These are phyloP conservation scores for Aspergillus fijiensis DNA, from an alignment of 2,329 filamentous ascomycete species.

Conservation along the genomic window DNA sequence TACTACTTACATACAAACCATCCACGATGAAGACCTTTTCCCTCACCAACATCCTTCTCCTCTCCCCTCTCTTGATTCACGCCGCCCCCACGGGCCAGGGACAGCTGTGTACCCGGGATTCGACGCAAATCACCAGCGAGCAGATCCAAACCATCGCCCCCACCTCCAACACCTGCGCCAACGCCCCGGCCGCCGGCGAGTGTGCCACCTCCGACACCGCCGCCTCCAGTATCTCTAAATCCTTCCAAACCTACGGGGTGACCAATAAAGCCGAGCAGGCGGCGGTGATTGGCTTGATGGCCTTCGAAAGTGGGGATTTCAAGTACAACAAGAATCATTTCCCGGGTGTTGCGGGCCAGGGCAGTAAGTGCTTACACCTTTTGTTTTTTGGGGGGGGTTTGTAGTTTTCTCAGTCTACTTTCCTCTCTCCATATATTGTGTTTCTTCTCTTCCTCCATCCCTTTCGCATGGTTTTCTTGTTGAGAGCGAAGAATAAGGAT, in stretches of 20 bases:
- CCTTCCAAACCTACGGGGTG: slow-evolving; percentile 60
- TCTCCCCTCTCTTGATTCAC: slow-evolving; percentile 18
- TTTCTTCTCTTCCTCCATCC: neutral
- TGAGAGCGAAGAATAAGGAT: too few relatives aligned
- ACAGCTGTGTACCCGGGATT: neutral
- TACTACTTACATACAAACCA: neutral
- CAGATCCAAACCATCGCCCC: slow-evolving; percentile 55
- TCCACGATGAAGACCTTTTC: slow-evolving; percentile 13
- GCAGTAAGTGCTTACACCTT: slow-evolving; percentile 12
- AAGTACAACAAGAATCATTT: slow-evolving; percentile 55
- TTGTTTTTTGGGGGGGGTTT: neutral
- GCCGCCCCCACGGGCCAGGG: slow-evolving; percentile 1
- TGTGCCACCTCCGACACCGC: slow-evolving; percentile 67
- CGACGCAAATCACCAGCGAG: slow-evolving; percentile 23
- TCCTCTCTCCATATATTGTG: neutral
- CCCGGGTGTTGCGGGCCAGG: slow-evolving; percentile 15
- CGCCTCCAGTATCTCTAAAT: slow-evolving; percentile 55
- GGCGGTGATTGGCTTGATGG: slow-evolving; percentile 68
- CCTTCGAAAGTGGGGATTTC: slow-evolving; percentile 69
- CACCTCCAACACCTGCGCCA: slow-evolving; percentile 54
- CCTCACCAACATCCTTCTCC: slow-evolving; percentile 12
- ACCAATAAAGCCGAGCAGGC: slow-evolving; percentile 61
- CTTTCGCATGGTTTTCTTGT: too few relatives aligned
- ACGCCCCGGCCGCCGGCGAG: slow-evolving; percentile 50
- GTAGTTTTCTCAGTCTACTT: neutral